A percentile compares a stretch with the other conserved stretches of the same genome.
These are phyloP conservation scores for Anisodus tanguticus DNA, from an alignment of 257 asterid species.

Conservation along the genomic window DNA sequence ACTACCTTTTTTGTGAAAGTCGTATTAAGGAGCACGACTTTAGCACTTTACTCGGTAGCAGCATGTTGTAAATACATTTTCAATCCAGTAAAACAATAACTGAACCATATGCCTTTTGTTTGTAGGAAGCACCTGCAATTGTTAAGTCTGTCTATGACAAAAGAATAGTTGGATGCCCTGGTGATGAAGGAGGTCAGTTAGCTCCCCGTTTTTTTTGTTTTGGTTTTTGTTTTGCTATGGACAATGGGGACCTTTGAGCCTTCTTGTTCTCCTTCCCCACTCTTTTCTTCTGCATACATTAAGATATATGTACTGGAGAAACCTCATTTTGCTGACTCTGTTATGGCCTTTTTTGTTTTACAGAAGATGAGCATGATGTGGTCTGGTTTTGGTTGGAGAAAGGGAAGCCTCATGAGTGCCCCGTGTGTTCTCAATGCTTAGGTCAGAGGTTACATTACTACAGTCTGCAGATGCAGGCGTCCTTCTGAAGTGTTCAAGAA, in stretches of 20 bases:
- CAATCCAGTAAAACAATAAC: background rate
- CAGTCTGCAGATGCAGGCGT: background rate
- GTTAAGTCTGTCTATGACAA: conserved; percentile 62
- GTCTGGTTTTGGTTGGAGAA: conserved; percentile 98
- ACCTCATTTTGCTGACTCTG: conserved; percentile 15
- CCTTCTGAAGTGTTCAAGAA: background rate
- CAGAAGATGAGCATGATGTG: conserved; percentile 96
- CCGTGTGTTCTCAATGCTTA: conserved; percentile 86
- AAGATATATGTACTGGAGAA: background rate
- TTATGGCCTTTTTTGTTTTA: conserved; percentile 26
- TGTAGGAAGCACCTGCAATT: conserved; percentile 79
- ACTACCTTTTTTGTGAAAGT: background rate
- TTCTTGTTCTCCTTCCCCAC: background rate
- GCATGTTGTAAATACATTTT: background rate
- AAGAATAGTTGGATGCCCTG: conserved; percentile 91
- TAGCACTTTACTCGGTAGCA: background rate
- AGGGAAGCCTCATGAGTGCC: conserved; percentile 84
- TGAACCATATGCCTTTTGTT: background rate
- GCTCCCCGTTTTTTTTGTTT: background rate
- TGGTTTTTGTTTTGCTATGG: background rate
- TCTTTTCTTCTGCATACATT: background rate
- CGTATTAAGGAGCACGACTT: background rate
- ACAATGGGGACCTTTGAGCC: background rate
- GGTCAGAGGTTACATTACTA: conserved; percentile 35
- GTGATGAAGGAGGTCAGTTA: conserved; percentile 71